phyloP scores from a whole-genome alignment of 2,329 filamentous ascomycete species.

The Aspergillus sp. region DNA sequence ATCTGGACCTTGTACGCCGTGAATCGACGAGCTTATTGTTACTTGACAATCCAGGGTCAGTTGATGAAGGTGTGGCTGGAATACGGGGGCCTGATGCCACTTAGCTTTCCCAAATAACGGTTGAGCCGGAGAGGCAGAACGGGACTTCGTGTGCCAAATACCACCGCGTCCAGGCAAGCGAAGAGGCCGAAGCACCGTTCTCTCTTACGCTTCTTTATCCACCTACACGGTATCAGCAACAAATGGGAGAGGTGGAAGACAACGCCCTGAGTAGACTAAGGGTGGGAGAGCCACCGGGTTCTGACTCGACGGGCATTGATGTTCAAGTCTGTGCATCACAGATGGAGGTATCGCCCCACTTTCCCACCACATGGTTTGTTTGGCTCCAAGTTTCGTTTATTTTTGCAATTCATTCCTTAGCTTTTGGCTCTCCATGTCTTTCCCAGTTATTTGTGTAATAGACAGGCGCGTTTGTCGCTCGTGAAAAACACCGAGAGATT shows the following conservation, averaged over 20 bases:
- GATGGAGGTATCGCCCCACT: slow-evolving; percentile 20
- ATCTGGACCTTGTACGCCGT: background rate
- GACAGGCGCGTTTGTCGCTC: background rate
- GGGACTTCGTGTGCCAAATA: slow-evolving; percentile 6
- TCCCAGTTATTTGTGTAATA: background rate
- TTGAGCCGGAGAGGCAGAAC: background rate
- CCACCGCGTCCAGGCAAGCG: background rate
- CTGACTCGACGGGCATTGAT: slow-evolving; percentile 11
- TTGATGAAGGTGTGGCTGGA: slow-evolving; percentile 4
- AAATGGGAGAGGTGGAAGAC: slow-evolving; percentile 13
- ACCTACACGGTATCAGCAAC: slow-evolving; percentile 16
- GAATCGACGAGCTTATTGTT: background rate
- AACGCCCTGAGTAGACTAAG: background rate
- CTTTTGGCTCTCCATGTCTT: background rate
- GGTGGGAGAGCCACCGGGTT: slow-evolving; percentile 28
- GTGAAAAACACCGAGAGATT: too few species aligned
- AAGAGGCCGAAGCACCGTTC: slow-evolving; percentile 9
- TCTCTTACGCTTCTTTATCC: slow-evolving; percentile 16
- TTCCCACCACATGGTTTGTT: slow-evolving; percentile 23
- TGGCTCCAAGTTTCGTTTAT: background rate
- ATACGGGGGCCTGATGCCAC: background rate
- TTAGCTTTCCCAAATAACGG: background rate
- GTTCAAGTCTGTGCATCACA: slow-evolving; percentile 14
- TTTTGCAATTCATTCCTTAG: background rate
- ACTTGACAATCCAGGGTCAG: background rate